phyloP scores from a whole-genome alignment of 2,329 filamentous ascomycete species.

The Claviceps monticola region DNA sequence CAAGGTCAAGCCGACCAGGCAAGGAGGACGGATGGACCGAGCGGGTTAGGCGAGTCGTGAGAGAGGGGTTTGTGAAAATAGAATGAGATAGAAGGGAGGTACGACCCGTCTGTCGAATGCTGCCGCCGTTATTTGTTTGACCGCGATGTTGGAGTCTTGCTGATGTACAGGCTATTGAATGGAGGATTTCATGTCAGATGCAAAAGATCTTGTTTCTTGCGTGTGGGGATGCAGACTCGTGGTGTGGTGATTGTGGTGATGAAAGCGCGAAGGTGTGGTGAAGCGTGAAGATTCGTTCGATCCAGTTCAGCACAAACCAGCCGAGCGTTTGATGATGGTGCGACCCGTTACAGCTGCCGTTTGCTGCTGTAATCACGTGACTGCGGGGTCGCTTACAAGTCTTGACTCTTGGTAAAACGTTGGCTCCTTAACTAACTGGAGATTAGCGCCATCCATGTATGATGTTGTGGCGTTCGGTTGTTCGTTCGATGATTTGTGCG shows the following conservation, averaged over 20 bases:
- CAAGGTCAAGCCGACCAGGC: background rate
- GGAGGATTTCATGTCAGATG: slow-evolving; percentile 7
- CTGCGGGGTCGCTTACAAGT: slow-evolving; percentile 14
- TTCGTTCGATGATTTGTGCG: too few relatives aligned
- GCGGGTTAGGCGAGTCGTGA: background rate
- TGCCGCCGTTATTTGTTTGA: background rate
- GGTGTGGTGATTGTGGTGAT: background rate
- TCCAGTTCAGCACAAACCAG: background rate
- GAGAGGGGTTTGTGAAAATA: slow-evolving; percentile 2
- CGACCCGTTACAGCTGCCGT: slow-evolving; percentile 12
- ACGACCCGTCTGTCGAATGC: background rate
- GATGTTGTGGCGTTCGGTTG: too few relatives aligned
- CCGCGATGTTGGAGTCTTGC: background rate
- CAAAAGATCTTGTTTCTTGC: slow-evolving; percentile 6
- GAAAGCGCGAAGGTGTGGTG: slow-evolving; percentile 4
- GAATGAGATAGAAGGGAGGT: background rate
- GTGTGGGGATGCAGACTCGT: slow-evolving; percentile 6
- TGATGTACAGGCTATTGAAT: background rate
- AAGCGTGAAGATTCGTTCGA: slow-evolving; percentile 3
- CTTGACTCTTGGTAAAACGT: background rate
- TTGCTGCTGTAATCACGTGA: slow-evolving; percentile 19
- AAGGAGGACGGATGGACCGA: background rate
- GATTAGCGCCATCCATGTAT: too few relatives aligned
- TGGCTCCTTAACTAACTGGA: too few relatives aligned
- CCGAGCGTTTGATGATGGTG: slow-evolving; percentile 15